A percentile compares a stretch with the other conserved stretches of the same genome.
Conservation (phyloP, 1,139 yeast species). For the Blastobotrys indianensis region DNA sequence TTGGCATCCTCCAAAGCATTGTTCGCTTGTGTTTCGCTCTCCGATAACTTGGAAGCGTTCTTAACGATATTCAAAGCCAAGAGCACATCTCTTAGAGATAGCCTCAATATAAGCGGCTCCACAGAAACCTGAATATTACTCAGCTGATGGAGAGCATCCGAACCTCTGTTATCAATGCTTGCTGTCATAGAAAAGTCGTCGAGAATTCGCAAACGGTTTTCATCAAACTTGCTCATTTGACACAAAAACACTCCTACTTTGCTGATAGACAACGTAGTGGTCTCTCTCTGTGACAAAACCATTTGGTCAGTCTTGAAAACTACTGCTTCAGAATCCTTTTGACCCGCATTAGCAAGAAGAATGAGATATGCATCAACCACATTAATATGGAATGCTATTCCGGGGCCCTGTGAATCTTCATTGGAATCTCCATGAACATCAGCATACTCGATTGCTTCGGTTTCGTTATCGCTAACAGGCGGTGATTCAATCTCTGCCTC, state of each 20-base stretch:
- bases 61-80: constrained; percentile 70
- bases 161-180: constrained; percentile 65
- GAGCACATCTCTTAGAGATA: constrained; percentile 81
- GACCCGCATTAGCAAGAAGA: constrained; percentile 72
- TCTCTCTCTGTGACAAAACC: constrained; percentile 60
- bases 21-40: constrained; percentile 21
- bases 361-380: constrained; percentile 75
- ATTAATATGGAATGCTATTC: constrained; percentile 53
- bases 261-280: constrained; percentile 58
- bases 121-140: constrained; percentile 65
- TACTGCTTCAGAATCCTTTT: constrained; percentile 70
- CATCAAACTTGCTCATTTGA: constrained; percentile 60
- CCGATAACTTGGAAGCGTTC: constrained; percentile 53
- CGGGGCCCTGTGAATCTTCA: constrained; percentile 10
- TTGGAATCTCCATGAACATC: constrained; percentile 8
- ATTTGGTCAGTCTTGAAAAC: constrained; percentile 85
- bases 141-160: constrained; percentile 50
- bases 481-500: constrained; percentile 6
- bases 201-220: constrained; percentile 60
- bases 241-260: constrained; percentile 85
- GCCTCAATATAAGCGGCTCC: constrained; percentile 74
- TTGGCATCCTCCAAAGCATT: constrained; percentile 6
- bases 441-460: constrained; percentile 11
- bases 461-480: constrained; percentile 11
- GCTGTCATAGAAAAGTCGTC: constrained; percentile 85